phyloP scores from a whole-genome alignment of 164 flowering plant genomes.

The Vitis riparia region DNA sequence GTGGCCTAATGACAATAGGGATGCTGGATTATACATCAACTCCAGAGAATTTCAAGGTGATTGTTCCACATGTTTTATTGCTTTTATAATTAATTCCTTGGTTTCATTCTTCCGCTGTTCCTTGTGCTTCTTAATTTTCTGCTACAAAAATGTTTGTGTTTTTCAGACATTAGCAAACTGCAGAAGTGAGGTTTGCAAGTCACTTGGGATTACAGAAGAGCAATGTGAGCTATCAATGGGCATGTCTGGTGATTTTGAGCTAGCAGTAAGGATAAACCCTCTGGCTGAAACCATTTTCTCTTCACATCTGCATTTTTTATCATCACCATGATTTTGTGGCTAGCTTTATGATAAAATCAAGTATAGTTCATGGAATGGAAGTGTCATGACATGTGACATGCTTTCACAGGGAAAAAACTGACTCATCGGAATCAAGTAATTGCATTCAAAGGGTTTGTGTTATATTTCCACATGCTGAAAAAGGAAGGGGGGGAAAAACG shows the following conservation, averaged over 20 bases:
- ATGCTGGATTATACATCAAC: slow-evolving; percentile 94
- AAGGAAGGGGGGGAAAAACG: no score
- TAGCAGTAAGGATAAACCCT: slow-evolving; percentile 55
- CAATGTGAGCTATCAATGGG: slow-evolving; percentile 97
- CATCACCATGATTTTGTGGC: no score
- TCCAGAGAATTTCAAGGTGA: slow-evolving; percentile 89
- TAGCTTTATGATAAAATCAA: no score
- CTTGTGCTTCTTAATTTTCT: background rate
- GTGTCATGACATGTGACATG: no score
- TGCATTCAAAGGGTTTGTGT: no score
- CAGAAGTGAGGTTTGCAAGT: slow-evolving; percentile 77
- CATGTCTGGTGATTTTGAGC: slow-evolving; percentile 97
- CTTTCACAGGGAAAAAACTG: no score
- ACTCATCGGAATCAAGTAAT: no score
- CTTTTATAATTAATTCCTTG: background rate
- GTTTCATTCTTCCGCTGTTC: background rate
- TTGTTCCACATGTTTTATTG: slow-evolving; percentile 1
- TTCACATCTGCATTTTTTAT: background rate
- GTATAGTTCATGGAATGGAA: no score
- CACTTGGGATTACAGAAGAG: slow-evolving; percentile 68
- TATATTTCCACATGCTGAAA: no score
- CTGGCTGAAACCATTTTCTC: background rate
- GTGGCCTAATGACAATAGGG: slow-evolving; percentile 97
- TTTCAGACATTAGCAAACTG: slow-evolving; percentile 64
- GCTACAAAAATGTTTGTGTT: background rate